Conservation (phyloP, 805 yeast species). For the Metschnikowia amazonensis region DNA sequence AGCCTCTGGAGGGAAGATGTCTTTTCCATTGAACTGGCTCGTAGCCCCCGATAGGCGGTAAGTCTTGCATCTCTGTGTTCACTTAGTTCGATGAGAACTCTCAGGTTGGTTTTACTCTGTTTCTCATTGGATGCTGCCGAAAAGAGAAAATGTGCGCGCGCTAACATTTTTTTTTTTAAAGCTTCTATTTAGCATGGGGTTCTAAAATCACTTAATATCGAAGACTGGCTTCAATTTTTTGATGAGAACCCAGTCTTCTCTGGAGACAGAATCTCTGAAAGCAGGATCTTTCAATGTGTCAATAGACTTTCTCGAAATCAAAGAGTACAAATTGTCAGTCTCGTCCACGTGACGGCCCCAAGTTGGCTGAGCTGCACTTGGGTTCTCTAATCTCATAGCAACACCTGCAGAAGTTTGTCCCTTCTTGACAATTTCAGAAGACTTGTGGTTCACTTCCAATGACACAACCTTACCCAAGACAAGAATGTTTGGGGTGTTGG, state of each 20-base stretch:
- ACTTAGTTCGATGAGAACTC: conserved; percentile 1
- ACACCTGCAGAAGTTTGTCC: conserved; percentile 98
- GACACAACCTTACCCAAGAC: conserved; percentile 86
- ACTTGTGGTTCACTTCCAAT: conserved; percentile 93
- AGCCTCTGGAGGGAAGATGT: conserved; percentile 80
- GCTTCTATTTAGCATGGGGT: conserved; percentile 1
- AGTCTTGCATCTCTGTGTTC: conserved; percentile 53
- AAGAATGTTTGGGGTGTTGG: conserved; percentile 66
- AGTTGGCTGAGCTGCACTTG: conserved; percentile 87
- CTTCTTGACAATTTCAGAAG: conserved; percentile 75
- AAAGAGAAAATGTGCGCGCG: conserved; percentile 4
- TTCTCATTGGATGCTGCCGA: conserved; percentile 17
- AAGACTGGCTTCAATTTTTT: conserved; percentile 84
- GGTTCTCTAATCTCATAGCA: conserved; percentile 94
- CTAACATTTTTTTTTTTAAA: background rate
- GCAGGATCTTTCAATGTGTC: conserved; percentile 98
- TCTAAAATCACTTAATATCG: conserved; percentile 59
- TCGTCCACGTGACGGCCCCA: conserved; percentile 99
- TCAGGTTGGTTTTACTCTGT: conserved; percentile 9
- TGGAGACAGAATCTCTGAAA: conserved; percentile 87
- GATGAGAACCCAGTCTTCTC: conserved; percentile 93
- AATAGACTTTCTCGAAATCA: conserved; percentile 82
- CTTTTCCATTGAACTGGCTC: conserved; percentile 88
- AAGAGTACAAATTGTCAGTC: conserved; percentile 83
- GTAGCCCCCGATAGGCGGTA: conserved; percentile 85